Base-by-base conservation (phyloP, 345 rosid species). In the Linum usitatissimum region DNA sequence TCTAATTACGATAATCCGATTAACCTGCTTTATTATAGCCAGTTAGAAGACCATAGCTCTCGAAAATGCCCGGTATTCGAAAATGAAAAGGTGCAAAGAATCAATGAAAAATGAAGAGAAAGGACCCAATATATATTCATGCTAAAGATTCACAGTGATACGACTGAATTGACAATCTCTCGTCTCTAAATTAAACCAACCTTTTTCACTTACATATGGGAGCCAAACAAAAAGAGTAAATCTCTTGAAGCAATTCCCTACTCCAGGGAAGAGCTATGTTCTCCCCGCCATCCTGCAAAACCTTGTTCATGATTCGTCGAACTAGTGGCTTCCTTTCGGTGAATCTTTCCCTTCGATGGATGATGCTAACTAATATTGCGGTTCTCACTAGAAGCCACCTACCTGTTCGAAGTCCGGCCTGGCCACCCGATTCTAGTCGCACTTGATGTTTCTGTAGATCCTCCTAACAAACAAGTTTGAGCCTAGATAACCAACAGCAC, bases 371-470 rank as follows among this genome's bases (percentile, higher is more conserved):
- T 34, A 45, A 45, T 45, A 45, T 7, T 45, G 17, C 2, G 51
- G 51, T 23, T 23, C 51, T 45, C 51, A 13, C 14, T 4, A 45
- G 51, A 45, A 9, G 51, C 51, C 28, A 15, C 51, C 51, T 45
- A 45, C 4, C 17, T 34, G 38, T 15, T 45, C 17, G 15, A 4
- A 17, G 15, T 12, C 10, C 51, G 4, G 51, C 10, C 15, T 23
- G 17, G 17, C 51, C 51, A 4, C 51, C 13, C 51, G 7, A 45
- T 55, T 73, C 79, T 84, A 90, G 76, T 90, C 97, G 67, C 97
- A 90, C 74, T 90, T 90, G 80, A 90, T 90, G 87, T 90, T 90
- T 72, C 92, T 90, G 82, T 90, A 90, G 80, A 90, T 90, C 80
- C 95, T 85, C 79, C 97, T 81, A 73, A 90, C 95, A 55, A 90